A percentile compares a stretch with the other conserved stretches of the same genome.
These are phyloP conservation scores for Glycine tomentella DNA, from an alignment of 306 rosid species.

Conservation along the genomic window DNA sequence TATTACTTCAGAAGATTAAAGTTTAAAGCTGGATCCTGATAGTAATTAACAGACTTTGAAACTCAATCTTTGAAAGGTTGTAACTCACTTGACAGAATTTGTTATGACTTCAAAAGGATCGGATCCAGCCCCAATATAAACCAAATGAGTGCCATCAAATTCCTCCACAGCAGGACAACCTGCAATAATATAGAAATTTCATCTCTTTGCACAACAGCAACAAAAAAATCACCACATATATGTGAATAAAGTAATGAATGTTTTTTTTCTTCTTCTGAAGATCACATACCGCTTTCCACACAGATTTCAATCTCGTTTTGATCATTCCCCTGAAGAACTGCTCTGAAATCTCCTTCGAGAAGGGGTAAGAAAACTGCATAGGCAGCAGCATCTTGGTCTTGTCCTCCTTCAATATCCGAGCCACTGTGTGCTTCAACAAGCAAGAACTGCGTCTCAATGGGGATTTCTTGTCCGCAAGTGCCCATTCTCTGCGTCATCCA, in stretches of 20 bases:
- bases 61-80: neutral
- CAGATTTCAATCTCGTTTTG: slow-evolving; percentile 87
- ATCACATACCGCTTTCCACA: slow-evolving; percentile 80
- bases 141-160: slow-evolving; percentile 85
- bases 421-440: slow-evolving; percentile 65
- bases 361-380: slow-evolving; percentile 83
- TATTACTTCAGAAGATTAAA: neutral
- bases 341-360: slow-evolving; percentile 96
- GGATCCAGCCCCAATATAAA: slow-evolving; percentile 80
- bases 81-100: slow-evolving; percentile 78
- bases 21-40: neutral
- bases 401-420: slow-evolving; percentile 54
- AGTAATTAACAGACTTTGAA: neutral
- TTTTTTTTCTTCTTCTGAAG: neutral
- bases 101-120: slow-evolving; percentile 89
- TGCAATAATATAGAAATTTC: slow-evolving; percentile 43
- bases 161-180: slow-evolving; percentile 87
- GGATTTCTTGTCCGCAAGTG: slow-evolving; percentile 69
- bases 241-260: neutral
- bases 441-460: slow-evolving; percentile 89
- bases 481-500: slow-evolving; percentile 99
- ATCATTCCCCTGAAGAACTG: slow-evolving; percentile 92
- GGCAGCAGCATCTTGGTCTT: slow-evolving; percentile 50
- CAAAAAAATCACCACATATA: neutral
- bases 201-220: neutral